Evolutionary conservation across 1,284 basidiomycete species (phyloP).

Genomic region (Neotropicomus parvogracilis): DNA sequence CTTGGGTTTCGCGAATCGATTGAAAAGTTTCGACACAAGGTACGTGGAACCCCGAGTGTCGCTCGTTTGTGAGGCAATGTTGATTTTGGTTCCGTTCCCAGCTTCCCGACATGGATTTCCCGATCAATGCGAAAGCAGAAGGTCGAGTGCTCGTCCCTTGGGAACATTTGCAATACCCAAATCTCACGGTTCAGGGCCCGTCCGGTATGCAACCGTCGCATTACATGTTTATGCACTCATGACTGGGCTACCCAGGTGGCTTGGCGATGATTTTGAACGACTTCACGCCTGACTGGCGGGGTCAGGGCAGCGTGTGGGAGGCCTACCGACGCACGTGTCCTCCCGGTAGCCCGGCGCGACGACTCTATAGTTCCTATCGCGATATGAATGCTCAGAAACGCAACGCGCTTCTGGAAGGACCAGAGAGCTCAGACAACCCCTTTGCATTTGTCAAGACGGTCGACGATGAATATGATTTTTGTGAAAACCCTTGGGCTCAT

Average conservation of each 20-base stretch:
- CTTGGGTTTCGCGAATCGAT: constrained; percentile 74
- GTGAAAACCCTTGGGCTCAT: constrained; percentile 76
- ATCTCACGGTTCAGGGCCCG: constrained; percentile 57
- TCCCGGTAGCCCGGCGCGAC: constrained; percentile 75
- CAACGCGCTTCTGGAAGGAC: constrained; percentile 18
- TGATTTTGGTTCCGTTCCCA: constrained; percentile 33
- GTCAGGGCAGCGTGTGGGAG: constrained; percentile 86
- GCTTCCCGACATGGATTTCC: constrained; percentile 88
- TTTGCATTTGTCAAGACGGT: constrained; percentile 59
- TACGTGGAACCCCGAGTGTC: constrained; percentile 28
- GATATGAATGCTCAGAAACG: constrained; percentile 24
- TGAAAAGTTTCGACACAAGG: constrained; percentile 64
- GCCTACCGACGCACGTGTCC: constrained; percentile 86
- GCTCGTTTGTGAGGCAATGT: constrained; percentile 2
- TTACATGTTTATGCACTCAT: constrained; percentile 2
- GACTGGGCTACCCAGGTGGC: constrained; percentile 41
- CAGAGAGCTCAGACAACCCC: constrained; percentile 40
- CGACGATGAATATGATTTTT: constrained; percentile 72
- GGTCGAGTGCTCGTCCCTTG: constrained; percentile 87
- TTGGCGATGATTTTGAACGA: constrained; percentile 59
- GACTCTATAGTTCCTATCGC: constrained; percentile 73
- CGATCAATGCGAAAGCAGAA: constrained; percentile 89
- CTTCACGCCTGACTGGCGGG: constrained; percentile 83
- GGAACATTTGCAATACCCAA: constrained; percentile 71
- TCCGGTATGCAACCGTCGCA: constrained; percentile 38